These are phyloP conservation scores for Venturia pyrina DNA, from an alignment of 2,329 filamentous ascomycete species.

Conservation along the genomic window DNA sequence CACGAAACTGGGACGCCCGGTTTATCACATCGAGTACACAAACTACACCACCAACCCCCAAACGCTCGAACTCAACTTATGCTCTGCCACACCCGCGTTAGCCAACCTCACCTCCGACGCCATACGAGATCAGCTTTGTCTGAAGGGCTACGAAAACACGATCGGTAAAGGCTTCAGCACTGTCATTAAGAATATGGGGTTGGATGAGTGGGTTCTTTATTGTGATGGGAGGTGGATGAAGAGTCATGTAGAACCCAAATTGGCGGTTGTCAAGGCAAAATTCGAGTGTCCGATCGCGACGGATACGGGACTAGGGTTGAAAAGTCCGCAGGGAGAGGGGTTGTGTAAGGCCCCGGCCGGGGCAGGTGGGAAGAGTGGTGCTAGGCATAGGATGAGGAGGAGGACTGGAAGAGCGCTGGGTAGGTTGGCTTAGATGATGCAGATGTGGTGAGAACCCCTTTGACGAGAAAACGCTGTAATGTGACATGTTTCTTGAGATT, in stretches of 20 bases:
- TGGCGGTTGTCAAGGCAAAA: background rate
- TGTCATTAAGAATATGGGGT: slow-evolving; percentile 9
- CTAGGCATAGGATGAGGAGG: background rate
- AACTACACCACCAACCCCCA: background rate
- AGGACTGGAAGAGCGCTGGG: background rate
- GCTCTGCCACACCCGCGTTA: background rate
- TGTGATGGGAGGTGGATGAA: slow-evolving; percentile 7
- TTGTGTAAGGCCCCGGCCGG: background rate
- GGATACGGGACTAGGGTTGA: background rate
- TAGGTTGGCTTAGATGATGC: background rate
- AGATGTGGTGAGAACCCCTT: too few relatives aligned
- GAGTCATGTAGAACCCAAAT: background rate
- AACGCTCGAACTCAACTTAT: background rate
- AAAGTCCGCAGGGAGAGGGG: background rate
- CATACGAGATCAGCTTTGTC: background rate
- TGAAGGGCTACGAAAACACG: slow-evolving; percentile 19
- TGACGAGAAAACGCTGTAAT: too few relatives aligned
- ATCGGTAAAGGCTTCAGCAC: slow-evolving; percentile 8
- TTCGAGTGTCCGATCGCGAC: background rate
- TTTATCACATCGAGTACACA: slow-evolving; percentile 13
- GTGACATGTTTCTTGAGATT: too few relatives aligned
- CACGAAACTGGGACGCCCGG: slow-evolving; percentile 21
- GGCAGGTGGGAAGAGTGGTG: background rate
- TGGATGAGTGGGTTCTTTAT: slow-evolving; percentile 12
- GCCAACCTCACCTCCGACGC: background rate